These are phyloP conservation scores for Leucocoprinus leucothites DNA, from an alignment of 768 basidiomycete genomes.

Conservation along the genomic window DNA sequence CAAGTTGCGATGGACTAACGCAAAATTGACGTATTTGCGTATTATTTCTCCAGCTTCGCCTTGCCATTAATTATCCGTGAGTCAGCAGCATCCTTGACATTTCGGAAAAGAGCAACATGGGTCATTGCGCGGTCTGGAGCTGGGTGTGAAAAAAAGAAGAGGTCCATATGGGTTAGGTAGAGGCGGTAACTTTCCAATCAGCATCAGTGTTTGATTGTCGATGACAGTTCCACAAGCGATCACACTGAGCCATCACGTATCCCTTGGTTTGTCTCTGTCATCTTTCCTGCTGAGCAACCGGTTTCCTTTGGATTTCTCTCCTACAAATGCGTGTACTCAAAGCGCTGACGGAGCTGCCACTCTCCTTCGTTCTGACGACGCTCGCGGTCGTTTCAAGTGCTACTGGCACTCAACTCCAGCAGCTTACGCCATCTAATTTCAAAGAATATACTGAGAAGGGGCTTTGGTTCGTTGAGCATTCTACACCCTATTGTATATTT, in stretches of 20 bases:
- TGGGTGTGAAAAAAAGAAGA: constrained; percentile 54
- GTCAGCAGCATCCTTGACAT: constrained; percentile 59
- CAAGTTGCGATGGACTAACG: constrained; percentile 83
- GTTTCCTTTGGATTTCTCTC: neutral
- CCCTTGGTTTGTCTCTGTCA: neutral
- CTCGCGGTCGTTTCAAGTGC: constrained; percentile 2
- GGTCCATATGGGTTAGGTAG: constrained; percentile 53
- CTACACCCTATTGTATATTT: constrained; percentile 82
- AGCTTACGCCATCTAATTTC: constrained; percentile 63
- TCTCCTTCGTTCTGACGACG: constrained; percentile 2
- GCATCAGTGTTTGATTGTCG: neutral
- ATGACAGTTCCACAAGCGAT: neutral
- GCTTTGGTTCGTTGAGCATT: constrained; percentile 86
- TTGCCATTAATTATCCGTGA: constrained; percentile 66
- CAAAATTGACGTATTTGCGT: constrained; percentile 81
- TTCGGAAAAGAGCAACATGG: constrained; percentile 62
- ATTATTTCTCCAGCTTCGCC: constrained; percentile 64
- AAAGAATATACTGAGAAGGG: constrained; percentile 47
- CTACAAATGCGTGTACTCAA: neutral
- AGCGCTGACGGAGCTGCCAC: constrained; percentile 2
- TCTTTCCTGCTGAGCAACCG: neutral
- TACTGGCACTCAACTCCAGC: neutral
- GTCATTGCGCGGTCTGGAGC: constrained; percentile 37
- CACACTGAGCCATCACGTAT: neutral
- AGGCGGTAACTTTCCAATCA: constrained; percentile 3